These are phyloP conservation scores for Aspergillus pseudotamarii DNA, from an alignment of 2,329 filamentous ascomycete genomes.

Conservation along the genomic window DNA sequence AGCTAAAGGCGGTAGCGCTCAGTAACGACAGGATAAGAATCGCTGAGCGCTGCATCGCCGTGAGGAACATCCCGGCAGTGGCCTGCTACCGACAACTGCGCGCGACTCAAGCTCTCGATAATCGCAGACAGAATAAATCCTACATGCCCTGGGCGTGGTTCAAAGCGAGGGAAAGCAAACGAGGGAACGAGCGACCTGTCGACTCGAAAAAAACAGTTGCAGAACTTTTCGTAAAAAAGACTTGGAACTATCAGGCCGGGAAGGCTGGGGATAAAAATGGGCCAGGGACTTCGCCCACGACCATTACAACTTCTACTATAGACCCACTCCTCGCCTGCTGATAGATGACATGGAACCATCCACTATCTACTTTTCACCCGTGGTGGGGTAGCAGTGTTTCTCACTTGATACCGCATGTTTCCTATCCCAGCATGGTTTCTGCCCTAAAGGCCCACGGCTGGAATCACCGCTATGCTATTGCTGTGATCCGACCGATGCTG, in stretches of 20 bases:
- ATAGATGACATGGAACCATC: constrained; percentile 10
- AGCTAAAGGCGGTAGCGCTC: constrained; percentile 22
- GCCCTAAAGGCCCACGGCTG: not conserved
- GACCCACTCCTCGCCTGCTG: constrained; percentile 2
- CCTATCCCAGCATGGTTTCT: not conserved
- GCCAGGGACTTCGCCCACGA: not conserved
- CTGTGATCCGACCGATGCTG: not conserved
- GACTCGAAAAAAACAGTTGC: not conserved
- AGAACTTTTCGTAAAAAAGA: not conserved
- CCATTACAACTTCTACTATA: not conserved
- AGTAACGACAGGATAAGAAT: constrained; percentile 9
- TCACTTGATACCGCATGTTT: constrained; percentile 4
- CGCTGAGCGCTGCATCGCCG: constrained; percentile 6
- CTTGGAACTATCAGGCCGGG: not conserved
- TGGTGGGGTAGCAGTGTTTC: constrained; percentile 6
- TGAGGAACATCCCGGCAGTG: constrained; percentile 7
- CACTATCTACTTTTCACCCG: constrained; percentile 7
- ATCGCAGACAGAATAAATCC: not conserved
- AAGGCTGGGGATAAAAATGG: constrained; percentile 5
- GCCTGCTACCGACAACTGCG: constrained; percentile 8
- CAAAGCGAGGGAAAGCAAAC: not conserved
- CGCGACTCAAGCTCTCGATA: constrained; percentile 1
- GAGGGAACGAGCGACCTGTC: constrained; percentile 7
- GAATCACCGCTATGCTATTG: not conserved
- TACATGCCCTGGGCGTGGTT: constrained; percentile 7